These are phyloP conservation scores for Fusarium coffeatum DNA, from an alignment of 2,329 filamentous ascomycete genomes.

Conservation along the genomic window DNA sequence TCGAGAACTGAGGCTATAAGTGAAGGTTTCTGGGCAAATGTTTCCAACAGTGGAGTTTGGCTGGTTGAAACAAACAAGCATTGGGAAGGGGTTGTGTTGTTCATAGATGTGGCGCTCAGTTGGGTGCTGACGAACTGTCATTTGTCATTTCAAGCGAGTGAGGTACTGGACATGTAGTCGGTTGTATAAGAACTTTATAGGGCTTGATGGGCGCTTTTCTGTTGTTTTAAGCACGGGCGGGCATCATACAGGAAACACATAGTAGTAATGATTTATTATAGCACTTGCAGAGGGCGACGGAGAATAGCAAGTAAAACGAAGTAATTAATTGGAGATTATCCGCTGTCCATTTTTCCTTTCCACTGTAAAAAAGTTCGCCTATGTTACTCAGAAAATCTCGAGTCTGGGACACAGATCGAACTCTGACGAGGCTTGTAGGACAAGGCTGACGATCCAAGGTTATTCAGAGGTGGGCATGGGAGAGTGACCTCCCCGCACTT, in stretches of 20 bases:
- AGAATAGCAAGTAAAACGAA: conserved; percentile 24
- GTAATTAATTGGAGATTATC: conserved; percentile 39
- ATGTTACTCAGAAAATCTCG: conserved; percentile 22
- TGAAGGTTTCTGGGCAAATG: conserved; percentile 2
- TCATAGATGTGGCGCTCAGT: conserved; percentile 28
- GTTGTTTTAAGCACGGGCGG: conserved; percentile 37
- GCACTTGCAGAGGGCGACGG: not conserved
- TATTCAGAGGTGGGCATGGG: conserved; percentile 7
- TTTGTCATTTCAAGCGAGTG: conserved; percentile 19
- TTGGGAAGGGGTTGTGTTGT: conserved; percentile 26
- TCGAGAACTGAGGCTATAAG: conserved; percentile 83
- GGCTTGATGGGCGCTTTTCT: conserved; percentile 28
- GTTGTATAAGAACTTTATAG: conserved; percentile 40
- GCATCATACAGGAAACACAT: conserved; percentile 43
- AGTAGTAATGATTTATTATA: conserved; percentile 45
- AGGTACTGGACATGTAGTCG: conserved; percentile 26
- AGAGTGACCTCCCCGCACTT: conserved; percentile 42
- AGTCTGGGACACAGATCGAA: conserved; percentile 25
- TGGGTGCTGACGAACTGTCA: conserved; percentile 16
- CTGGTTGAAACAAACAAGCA: conserved; percentile 4
- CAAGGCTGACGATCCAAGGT: conserved; percentile 31
- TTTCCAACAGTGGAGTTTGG: conserved; percentile 15
- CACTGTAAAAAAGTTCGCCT: not conserved
- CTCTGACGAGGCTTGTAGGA: conserved; percentile 31
- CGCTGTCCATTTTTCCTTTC: not conserved